A percentile compares a stretch with the other conserved stretches of the same genome.
Conservation (phyloP, 345 rosid genomes). For the Pistacia vera region DNA sequence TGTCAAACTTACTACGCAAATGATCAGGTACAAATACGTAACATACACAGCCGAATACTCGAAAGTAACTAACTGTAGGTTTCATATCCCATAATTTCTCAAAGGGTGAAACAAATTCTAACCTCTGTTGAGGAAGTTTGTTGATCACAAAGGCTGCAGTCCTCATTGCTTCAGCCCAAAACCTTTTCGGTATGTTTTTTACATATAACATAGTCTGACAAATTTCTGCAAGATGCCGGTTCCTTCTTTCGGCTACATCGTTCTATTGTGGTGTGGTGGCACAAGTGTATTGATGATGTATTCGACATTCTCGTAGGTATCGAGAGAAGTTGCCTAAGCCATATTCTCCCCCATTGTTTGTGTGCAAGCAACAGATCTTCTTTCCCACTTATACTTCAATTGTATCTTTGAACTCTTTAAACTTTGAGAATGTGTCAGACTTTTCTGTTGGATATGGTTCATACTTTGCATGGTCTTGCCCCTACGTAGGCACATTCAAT, state of each 20-base stretch:
- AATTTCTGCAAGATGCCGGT: slow-evolving; percentile 3
- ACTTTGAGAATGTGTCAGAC: too few relatives aligned
- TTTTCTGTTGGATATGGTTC: too few relatives aligned
- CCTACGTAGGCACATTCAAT: too few relatives aligned
- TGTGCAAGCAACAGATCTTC: background rate
- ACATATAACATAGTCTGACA: slow-evolving; percentile 21
- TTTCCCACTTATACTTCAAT: too few relatives aligned
- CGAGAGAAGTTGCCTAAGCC: background rate
- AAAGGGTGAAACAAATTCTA: slow-evolving; percentile 7
- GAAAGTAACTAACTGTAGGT: slow-evolving; percentile 5
- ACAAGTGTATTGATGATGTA: slow-evolving; percentile 13
- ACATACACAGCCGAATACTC: slow-evolving; percentile 8
- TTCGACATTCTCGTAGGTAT: background rate
- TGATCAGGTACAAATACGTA: slow-evolving; percentile 11
- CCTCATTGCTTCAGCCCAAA: slow-evolving; percentile 11
- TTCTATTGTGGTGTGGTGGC: slow-evolving; percentile 9
- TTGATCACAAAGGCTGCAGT: too few relatives aligned
- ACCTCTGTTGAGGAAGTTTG: too few relatives aligned
- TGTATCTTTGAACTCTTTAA: too few relatives aligned
- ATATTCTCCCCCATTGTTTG: background rate
- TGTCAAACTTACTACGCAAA: slow-evolving; percentile 10
- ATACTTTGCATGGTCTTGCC: too few relatives aligned
- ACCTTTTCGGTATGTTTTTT: slow-evolving; percentile 5
- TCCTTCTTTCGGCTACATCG: background rate
- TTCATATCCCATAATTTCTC: slow-evolving; percentile 6